Evolutionary conservation across 345 rosid genomes (phyloP).

Genomic region (Brassica napus): Da-Ae NC_063451.1:25682001-25682500

Average conservation of each 20-base stretch:
- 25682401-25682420: not conserved
- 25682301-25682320: not conserved
- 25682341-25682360: not conserved
- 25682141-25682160: constrained; percentile 10
- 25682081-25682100: constrained; percentile 26
- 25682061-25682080: constrained; percentile 16
- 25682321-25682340: not conserved
- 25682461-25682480: not conserved
- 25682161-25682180: constrained; percentile 14
- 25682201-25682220: not conserved
- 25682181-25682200: not conserved
- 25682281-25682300: not conserved
- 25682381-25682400: not conserved
- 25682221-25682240: not conserved
- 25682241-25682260: not conserved
- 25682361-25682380: not conserved
- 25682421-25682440: not conserved
- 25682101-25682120: constrained; percentile 33
- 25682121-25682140: constrained; percentile 6
- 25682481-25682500: constrained; percentile 1
- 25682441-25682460: constrained; percentile 6
- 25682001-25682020: constrained; percentile 22
- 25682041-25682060: constrained; percentile 17
- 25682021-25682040: constrained; percentile 16
- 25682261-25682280: not conserved